Conservation (phyloP, 179 eudicot genomes). For the Beta lomatogona region DNA sequence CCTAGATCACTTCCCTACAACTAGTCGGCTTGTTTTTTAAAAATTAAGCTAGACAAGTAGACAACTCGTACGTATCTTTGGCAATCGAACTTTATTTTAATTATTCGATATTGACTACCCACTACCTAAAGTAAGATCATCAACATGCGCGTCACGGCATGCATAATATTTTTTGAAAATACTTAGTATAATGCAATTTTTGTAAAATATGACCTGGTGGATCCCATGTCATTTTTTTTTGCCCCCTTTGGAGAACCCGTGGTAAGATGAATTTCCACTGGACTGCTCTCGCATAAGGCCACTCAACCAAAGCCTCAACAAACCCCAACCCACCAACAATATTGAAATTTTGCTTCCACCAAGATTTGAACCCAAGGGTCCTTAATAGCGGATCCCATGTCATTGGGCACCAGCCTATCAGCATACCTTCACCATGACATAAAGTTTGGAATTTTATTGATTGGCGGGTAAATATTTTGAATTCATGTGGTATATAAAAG, state of each 20-base stretch:
- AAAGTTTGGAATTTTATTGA: no score
- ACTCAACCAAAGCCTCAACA: no score
- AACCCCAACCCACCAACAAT: accelerated
- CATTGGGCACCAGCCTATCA: no score
- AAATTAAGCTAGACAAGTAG: conserved; percentile 9
- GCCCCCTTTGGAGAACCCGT: accelerated
- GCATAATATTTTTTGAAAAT: not conserved
- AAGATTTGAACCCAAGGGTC: no score
- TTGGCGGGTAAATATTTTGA: no score
- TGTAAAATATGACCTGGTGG: no score
- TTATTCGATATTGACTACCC: not conserved
- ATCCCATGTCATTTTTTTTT: accelerated
- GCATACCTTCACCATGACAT: no score
- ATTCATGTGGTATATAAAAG: no score
- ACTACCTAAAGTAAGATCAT: conserved; percentile 14
- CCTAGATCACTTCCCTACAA: conserved; percentile 6
- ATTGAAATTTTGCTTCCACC: accelerated
- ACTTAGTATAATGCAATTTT: no score
- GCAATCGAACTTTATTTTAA: not conserved
- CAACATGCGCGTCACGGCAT: not conserved
- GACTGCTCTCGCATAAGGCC: no score
- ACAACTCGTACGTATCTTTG: conserved; percentile 13
- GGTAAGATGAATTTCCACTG: accelerated
- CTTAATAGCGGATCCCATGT: no score
- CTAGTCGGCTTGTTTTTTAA: not conserved